Evolutionary conservation across 495 filamentous ascomycete species (phyloP).

Genomic region (Penicillium soppii): DNA sequence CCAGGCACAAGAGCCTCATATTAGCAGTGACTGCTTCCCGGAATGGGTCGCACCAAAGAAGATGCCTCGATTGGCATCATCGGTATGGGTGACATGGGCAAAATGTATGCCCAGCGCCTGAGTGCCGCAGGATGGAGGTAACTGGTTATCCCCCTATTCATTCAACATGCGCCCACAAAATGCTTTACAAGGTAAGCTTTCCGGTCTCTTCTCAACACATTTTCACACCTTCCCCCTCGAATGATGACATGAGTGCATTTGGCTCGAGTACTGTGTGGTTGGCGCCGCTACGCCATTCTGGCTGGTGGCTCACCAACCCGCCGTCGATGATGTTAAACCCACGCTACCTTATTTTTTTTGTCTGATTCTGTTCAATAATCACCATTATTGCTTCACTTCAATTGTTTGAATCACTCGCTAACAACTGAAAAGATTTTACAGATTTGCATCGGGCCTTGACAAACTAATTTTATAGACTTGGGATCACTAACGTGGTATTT

Average conservation of each 20-base stretch:
- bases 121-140: slow-evolving; percentile 96
- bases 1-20: background rate
- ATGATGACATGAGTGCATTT: slow-evolving; percentile 99
- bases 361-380: slow-evolving; percentile 59
- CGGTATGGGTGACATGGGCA: slow-evolving; percentile 99
- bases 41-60: slow-evolving; percentile 54
- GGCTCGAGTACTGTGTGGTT: slow-evolving; percentile 85
- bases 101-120: slow-evolving; percentile 92
- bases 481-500: slow-evolving; percentile 31
- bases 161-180: slow-evolving; percentile 4
- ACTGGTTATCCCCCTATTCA: slow-evolving; percentile 20
- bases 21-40: slow-evolving; percentile 1
- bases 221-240: slow-evolving; percentile 23
- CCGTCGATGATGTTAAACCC: slow-evolving; percentile 94
- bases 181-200: slow-evolving; percentile 32
- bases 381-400: slow-evolving; percentile 5
- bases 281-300: slow-evolving; percentile 51
- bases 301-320: slow-evolving; percentile 36
- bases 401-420: slow-evolving; percentile 10
- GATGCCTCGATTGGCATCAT: slow-evolving; percentile 83
- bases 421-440: slow-evolving; percentile 11
- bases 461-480: background rate
- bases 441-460: background rate
- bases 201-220: slow-evolving; percentile 14
- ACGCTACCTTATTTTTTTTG: slow-evolving; percentile 92